Base-by-base conservation (phyloP, 139 green algal genomes). In the Astrephomene gubernaculifera region DNA sequence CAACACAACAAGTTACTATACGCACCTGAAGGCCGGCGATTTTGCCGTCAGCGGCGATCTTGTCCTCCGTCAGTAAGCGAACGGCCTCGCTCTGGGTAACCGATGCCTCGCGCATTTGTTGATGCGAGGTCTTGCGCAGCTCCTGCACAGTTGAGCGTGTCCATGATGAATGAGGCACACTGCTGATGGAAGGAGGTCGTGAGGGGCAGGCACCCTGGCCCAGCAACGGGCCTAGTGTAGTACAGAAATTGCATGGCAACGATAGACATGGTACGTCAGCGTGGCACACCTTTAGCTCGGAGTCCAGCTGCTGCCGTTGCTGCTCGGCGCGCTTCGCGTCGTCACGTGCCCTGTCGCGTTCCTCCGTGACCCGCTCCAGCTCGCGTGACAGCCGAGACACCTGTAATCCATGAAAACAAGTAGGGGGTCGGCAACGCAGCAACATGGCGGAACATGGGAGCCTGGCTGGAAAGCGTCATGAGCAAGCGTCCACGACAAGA, bases 281-380 rank as follows among this genome's bases (percentile, higher is more conserved):
- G n/a, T 43, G 60, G 45, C 76, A 19, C 33, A 88, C 89, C 92
- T 93, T 94, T 25, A 90, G 67, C 82, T 96, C 92, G 10, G 79
- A 71, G 65, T 97, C 94, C 65, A 94, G 39, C 43, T 91, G 86
- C 81, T 87, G 70, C 2, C 88, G 65, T 21, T 65, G 64, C 57
- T 82, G 79, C 63, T 95, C 90, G 4, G 69, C 67, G 7, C 86
- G 91, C 90, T 87, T 87, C 17, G 76, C 86, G 10, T 96, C 92
- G 36, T 98, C 93, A 0, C 91, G 79, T 8, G 93, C 92, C 1
- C 89, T 75, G 71, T 94, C 92, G 1, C 94, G 88, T 85, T 97
- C 93, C 53, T 91, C 85, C 45, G 94, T 90, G 54, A 95, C 36
- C 0, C 94, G 90, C n/a, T 96, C 91, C 19, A 97, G 44, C 81